Percentiles rank a stretch among this genome's conserved stretches.
Evolutionary conservation across 805 yeast species (phyloP).

Genomic region (Starmerella kuoi): DNA sequence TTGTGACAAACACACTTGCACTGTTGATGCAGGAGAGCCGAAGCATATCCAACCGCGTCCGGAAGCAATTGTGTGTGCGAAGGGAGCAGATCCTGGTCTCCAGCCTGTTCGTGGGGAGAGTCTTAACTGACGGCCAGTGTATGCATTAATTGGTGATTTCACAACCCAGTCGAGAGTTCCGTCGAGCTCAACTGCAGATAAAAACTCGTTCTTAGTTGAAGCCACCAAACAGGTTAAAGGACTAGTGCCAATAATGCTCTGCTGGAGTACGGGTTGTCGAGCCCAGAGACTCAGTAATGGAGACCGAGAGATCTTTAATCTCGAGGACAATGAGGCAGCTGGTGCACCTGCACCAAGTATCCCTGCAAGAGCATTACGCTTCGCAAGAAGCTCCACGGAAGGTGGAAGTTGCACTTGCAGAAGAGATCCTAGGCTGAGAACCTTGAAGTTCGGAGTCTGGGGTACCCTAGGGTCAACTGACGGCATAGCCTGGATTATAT

Average conservation of each 20-base stretch:
- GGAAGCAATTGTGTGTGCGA: conserved; percentile 28
- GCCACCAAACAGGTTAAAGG: conserved; percentile 20
- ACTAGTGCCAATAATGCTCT: conserved; percentile 18
- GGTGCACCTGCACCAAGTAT: conserved; percentile 15
- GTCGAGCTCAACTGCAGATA: conserved; percentile 30
- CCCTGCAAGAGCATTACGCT: conserved; percentile 20
- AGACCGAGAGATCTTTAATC: conserved; percentile 14
- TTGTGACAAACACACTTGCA: conserved; percentile 30
- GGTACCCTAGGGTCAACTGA: conserved; percentile 19
- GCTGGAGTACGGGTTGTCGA: conserved; percentile 22
- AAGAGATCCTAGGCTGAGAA: conserved; percentile 72
- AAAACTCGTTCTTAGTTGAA: conserved; percentile 17
- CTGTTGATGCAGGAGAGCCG: conserved; percentile 33
- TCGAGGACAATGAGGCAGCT: conserved; percentile 13
- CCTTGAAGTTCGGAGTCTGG: conserved; percentile 15
- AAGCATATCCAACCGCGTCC: conserved; percentile 39
- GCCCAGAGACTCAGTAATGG: conserved; percentile 15
- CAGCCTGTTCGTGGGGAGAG: conserved; percentile 23
- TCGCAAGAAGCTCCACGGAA: conserved; percentile 17
- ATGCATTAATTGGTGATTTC: conserved; percentile 34
- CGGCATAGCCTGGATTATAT: conserved; percentile 18
- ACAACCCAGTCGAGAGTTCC: conserved; percentile 36
- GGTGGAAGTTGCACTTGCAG: conserved; percentile 69
- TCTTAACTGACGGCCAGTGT: conserved; percentile 32
- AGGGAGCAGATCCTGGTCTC: conserved; percentile 21